A percentile compares a stretch with the other conserved stretches of the same genome.
Evolutionary conservation across 2,329 filamentous ascomycete genomes (phyloP).

Genomic region (Pestalotiopsis fici): DNA sequence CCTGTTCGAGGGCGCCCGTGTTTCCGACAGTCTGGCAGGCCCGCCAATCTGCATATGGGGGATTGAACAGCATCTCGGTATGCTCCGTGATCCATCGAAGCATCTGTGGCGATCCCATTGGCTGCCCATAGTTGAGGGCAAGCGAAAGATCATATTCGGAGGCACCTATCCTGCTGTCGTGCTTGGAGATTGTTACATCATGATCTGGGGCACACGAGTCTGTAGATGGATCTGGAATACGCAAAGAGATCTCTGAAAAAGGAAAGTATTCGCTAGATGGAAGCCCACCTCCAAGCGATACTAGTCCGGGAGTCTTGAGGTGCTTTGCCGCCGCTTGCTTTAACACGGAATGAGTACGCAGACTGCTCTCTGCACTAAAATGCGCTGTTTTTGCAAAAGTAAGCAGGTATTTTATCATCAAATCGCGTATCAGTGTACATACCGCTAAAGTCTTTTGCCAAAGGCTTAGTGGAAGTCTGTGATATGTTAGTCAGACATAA

Average conservation of each 20-base stretch:
- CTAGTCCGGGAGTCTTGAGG: conserved; percentile 79
- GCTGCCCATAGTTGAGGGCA: conserved; percentile 91
- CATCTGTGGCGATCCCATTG: conserved; percentile 82
- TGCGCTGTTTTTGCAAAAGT: conserved; percentile 41
- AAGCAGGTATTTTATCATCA: not conserved
- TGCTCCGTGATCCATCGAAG: conserved; percentile 92
- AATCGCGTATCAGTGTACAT: conserved; percentile 64
- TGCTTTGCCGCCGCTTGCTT: conserved; percentile 82
- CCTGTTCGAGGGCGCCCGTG: conserved; percentile 83
- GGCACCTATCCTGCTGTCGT: conserved; percentile 60
- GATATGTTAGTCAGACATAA: conserved; percentile 17
- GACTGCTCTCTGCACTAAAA: conserved; percentile 62
- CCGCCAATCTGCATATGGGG: conserved; percentile 91
- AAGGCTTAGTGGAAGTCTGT: conserved; percentile 55
- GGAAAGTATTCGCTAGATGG: conserved; percentile 91
- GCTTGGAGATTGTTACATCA: conserved; percentile 72
- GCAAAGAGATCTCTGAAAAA: conserved; percentile 76
- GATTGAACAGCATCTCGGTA: conserved; percentile 84
- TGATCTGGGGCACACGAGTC: conserved; percentile 55
- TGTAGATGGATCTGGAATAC: conserved; percentile 67
- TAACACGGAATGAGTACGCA: conserved; percentile 68
- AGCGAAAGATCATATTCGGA: conserved; percentile 74
- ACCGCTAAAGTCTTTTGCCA: conserved; percentile 80
- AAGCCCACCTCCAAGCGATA: conserved; percentile 90
- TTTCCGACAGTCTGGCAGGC: conserved; percentile 82